These are phyloP conservation scores for Jaltomata sinuosa DNA, from an alignment of 257 asterid species.

Conservation along the genomic window DNA sequence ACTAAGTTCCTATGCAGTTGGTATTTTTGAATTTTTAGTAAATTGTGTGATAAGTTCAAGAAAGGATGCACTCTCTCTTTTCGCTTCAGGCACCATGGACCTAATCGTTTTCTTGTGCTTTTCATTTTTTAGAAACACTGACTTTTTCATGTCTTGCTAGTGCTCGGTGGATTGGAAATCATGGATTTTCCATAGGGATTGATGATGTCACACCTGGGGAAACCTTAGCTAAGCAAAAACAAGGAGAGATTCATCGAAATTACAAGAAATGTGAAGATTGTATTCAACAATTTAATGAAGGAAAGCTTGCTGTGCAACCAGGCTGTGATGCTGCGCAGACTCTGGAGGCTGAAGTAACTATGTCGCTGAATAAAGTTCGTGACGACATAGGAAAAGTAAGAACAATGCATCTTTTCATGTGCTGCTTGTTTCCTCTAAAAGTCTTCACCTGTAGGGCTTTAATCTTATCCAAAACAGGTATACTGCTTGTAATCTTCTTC, in stretches of 20 bases:
- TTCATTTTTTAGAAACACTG: neutral
- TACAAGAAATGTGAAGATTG: conserved; percentile 47
- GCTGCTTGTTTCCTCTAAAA: neutral
- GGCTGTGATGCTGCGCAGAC: conserved; percentile 87
- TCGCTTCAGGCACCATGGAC: neutral
- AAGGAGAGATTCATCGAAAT: conserved; percentile 38
- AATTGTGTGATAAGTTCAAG: neutral
- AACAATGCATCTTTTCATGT: neutral
- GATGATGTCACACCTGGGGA: conserved; percentile 84
- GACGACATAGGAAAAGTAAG: conserved; percentile 65
- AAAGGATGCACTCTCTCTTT: neutral
- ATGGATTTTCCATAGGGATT: conserved; percentile 96
- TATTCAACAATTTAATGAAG: conserved; percentile 53
- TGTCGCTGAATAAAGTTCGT: conserved; percentile 61
- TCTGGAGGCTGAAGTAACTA: conserved; percentile 74
- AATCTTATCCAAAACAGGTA: neutral
- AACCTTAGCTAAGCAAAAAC: conserved; percentile 49
- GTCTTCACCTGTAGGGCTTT: neutral
- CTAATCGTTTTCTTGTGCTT: neutral
- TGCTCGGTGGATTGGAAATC: conserved; percentile 99
- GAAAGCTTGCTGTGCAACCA: conserved; percentile 66
- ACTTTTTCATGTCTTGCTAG: conserved; percentile 30
- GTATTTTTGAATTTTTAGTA: neutral
- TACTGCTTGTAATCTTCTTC: neutral
- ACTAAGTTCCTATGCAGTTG: neutral